phyloP scores from a whole-genome alignment of 331 rosid species.

The Spiraea crenata region DNA sequence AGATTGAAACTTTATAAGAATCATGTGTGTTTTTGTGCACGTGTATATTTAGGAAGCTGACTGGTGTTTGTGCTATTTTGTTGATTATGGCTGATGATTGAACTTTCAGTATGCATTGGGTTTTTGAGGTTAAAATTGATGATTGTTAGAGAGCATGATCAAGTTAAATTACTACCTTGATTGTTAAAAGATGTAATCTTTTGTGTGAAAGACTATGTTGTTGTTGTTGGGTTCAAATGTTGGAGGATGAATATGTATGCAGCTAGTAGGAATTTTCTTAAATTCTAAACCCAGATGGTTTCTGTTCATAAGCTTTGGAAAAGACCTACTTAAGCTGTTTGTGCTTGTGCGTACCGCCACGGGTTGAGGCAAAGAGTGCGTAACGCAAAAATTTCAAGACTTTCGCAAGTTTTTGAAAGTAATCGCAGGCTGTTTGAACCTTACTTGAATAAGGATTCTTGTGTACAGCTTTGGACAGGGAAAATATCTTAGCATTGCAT shows the following conservation, averaged over 20 bases:
- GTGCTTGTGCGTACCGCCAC: too few relatives aligned
- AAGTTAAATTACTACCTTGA: neutral
- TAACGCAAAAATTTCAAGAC: too few relatives aligned
- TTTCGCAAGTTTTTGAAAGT: neutral
- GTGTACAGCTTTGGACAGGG: neutral
- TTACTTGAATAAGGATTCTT: neutral
- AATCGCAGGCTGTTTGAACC: neutral
- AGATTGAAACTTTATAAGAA: neutral
- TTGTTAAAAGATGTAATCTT: neutral
- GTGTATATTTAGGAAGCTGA: neutral
- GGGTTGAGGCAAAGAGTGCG: neutral
- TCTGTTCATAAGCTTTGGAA: too few relatives aligned
- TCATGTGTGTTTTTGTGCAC: neutral
- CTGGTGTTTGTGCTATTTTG: neutral
- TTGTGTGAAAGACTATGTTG: neutral
- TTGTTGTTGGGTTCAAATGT: constrained; percentile 2
- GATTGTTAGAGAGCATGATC: neutral
- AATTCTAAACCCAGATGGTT: neutral
- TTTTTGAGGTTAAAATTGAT: neutral
- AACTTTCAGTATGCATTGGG: neutral
- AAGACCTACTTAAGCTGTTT: too few relatives aligned
- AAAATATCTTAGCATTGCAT: neutral
- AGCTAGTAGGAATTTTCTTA: neutral
- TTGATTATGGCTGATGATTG: neutral
- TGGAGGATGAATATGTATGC: neutral